Conservation (phyloP, 1,284 basidiomycete genomes). For the Cerrena zonata region DNA sequence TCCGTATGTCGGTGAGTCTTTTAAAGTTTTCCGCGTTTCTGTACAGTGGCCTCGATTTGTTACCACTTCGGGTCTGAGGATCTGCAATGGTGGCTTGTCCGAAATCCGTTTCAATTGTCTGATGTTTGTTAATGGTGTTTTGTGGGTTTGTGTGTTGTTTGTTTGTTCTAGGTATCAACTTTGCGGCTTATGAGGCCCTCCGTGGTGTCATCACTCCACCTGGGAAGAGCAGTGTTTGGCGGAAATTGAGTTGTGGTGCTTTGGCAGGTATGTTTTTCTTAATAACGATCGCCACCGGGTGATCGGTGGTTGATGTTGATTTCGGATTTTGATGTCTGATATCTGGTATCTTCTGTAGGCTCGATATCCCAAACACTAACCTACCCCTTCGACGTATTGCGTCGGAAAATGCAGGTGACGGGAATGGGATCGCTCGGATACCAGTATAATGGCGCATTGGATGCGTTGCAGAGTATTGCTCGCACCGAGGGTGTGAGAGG, state of each 20-base stretch:
- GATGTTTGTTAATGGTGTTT: too few species aligned
- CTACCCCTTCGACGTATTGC: conserved; percentile 91
- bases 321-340: neutral
- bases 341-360: conserved; percentile 34
- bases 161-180: conserved; percentile 76
- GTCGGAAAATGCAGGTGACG: conserved; percentile 92
- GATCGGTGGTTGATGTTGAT: neutral
- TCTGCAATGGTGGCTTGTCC: too few species aligned
- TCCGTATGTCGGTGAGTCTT: conserved; percentile 64
- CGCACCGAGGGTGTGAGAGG: conserved; percentile 69
- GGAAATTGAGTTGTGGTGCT: conserved; percentile 73
- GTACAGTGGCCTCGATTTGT: too few species aligned
- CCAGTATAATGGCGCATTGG: conserved; percentile 74
- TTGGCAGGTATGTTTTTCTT: conserved; percentile 53
- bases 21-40: too few species aligned
- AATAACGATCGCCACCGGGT: too few species aligned
- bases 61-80: too few species aligned
- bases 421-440: conserved; percentile 71
- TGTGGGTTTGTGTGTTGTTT: too few species aligned
- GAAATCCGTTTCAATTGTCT: too few species aligned
- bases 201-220: conserved; percentile 71
- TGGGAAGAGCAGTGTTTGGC: conserved; percentile 54
- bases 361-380: conserved; percentile 89
- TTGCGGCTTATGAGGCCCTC: conserved; percentile 73
- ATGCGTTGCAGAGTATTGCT: conserved; percentile 69